These are phyloP conservation scores for Meyerozyma sp. DNA, from an alignment of 1,139 yeast species.

Conservation along the genomic window DNA sequence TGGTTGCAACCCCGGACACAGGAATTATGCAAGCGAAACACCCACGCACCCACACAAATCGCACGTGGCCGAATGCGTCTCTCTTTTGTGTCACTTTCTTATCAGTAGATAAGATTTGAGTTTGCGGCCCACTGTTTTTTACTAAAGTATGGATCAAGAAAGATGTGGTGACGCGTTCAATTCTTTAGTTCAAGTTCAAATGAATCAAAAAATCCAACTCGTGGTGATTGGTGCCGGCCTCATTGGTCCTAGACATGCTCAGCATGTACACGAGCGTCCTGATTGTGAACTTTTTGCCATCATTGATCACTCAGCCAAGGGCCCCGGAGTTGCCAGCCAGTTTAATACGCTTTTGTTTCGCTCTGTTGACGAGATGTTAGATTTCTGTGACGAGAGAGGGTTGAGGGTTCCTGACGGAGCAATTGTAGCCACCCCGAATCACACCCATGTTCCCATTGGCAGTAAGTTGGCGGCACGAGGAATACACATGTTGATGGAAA, in stretches of 20 bases:
- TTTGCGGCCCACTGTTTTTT: not conserved
- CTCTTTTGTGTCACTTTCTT: not conserved
- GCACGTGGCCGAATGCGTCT: not conserved
- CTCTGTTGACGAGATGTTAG: constrained; percentile 22
- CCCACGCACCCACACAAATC: not conserved
- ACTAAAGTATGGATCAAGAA: not conserved
- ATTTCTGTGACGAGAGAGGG: constrained; percentile 18
- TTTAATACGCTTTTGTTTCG: constrained; percentile 22
- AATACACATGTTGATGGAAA: constrained; percentile 35
- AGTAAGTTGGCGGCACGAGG: constrained; percentile 30
- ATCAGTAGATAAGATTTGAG: constrained; percentile 1
- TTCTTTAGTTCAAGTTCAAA: not conserved
- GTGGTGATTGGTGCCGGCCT: constrained; percentile 20
- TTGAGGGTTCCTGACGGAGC: constrained; percentile 35
- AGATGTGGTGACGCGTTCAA: not conserved
- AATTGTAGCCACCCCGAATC: constrained; percentile 39
- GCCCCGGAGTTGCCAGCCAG: constrained; percentile 26
- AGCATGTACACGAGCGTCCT: constrained; percentile 15
- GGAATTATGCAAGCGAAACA: not conserved
- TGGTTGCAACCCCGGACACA: not conserved
- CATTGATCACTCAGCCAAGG: constrained; percentile 36
- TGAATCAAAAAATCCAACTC: constrained; percentile 3
- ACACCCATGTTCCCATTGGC: constrained; percentile 33
- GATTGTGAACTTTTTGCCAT: constrained; percentile 30
- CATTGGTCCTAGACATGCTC: constrained; percentile 22